These are phyloP conservation scores for Leccinum angustisporum DNA, from an alignment of 1,284 basidiomycete species.

Conservation along the genomic window DNA sequence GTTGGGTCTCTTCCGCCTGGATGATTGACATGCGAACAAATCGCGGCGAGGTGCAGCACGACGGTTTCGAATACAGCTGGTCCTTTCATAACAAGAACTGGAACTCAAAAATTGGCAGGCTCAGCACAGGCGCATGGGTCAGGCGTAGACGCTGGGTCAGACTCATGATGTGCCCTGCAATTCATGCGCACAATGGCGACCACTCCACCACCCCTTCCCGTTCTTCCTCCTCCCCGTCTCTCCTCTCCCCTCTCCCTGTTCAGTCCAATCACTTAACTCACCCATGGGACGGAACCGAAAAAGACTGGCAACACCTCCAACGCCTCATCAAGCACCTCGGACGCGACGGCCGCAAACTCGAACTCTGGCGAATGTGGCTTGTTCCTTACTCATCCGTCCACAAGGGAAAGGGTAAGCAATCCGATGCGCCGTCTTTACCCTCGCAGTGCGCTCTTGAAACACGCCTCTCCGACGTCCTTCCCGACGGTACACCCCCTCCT, in stretches of 20 bases:
- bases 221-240: constrained; percentile 8
- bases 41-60: constrained; percentile 68
- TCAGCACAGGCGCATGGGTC: constrained; percentile 69
- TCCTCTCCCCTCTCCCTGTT: constrained; percentile 14
- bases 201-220: neutral
- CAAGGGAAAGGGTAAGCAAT: constrained; percentile 41
- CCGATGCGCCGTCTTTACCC: constrained; percentile 36
- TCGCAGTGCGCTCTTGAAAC: constrained; percentile 28
- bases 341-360: constrained; percentile 68
- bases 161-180: constrained; percentile 70
- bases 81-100: constrained; percentile 63
- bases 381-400: constrained; percentile 25
- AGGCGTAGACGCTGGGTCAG: constrained; percentile 75
- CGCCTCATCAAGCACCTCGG: constrained; percentile 51
- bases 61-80: constrained; percentile 85
- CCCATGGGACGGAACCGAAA: constrained; percentile 45
- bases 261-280: constrained; percentile 36
- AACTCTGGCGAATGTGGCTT: constrained; percentile 71
- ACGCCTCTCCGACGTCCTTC: constrained; percentile 10
- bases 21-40: constrained; percentile 84
- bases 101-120: constrained; percentile 56
- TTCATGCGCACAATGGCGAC: constrained; percentile 5
- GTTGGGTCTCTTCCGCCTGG: constrained; percentile 76
- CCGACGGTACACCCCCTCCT: constrained; percentile 32
- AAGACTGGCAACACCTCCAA: constrained; percentile 63